Percentiles rank a stretch among this genome's conserved stretches.
phyloP scores from a whole-genome alignment of 1,284 basidiomycete species.

The Tremellales sp. region DNA sequence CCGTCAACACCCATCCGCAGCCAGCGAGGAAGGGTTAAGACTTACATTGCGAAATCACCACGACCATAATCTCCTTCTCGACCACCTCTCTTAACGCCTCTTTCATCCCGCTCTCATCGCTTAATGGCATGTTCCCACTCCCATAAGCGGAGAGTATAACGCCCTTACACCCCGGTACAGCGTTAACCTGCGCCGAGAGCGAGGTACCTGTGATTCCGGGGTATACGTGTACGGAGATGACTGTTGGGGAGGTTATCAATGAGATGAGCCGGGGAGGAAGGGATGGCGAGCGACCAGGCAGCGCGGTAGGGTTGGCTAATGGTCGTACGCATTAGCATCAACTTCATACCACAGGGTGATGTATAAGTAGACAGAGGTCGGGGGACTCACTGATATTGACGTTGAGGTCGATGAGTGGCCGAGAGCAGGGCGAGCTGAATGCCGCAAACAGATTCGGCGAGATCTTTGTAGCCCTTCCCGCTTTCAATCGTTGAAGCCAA shows the following conservation, averaged over 20 bases:
- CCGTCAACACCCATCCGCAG: neutral
- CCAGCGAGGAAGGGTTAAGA: neutral
- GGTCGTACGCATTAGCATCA: neutral
- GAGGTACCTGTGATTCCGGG: constrained; percentile 40
- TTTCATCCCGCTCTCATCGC: constrained; percentile 32
- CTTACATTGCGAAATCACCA: constrained; percentile 43
- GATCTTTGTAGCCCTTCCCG: constrained; percentile 33
- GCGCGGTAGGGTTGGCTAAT: constrained; percentile 14
- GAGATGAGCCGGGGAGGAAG: constrained; percentile 27
- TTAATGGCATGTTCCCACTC: constrained; percentile 39
- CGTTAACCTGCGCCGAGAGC: constrained; percentile 39
- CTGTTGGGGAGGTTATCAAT: constrained; percentile 27
- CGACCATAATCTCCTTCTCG: constrained; percentile 41
- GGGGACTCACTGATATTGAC: constrained; percentile 43
- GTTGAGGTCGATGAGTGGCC: constrained; percentile 39
- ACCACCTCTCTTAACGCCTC: constrained; percentile 34
- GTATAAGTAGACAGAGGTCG: neutral
- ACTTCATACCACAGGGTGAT: neutral
- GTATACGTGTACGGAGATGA: constrained; percentile 30
- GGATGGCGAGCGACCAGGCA: constrained; percentile 9
- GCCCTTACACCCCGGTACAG: constrained; percentile 39
- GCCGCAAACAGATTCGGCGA: constrained; percentile 40
- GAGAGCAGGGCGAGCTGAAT: constrained; percentile 39
- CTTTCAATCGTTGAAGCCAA: neutral
- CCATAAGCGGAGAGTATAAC: constrained; percentile 45